Evolutionary conservation across 192 early-diverging fungal species (phyloP).

Genomic region (Piromyces sp.): DNA sequence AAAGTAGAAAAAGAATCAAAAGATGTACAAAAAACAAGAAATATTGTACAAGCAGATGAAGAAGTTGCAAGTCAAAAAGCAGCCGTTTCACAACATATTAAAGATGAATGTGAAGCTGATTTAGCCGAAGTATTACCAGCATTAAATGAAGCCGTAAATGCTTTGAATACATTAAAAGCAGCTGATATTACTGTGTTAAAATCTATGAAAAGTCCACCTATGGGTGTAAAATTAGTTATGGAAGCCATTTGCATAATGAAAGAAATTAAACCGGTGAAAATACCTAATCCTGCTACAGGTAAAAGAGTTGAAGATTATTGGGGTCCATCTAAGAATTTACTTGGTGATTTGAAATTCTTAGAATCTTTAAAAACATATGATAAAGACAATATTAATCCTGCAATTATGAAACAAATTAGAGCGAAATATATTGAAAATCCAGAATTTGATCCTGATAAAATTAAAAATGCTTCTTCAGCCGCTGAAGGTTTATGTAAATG

Average conservation of each 20-base stretch:
- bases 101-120: conserved; percentile 39
- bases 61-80: conserved; percentile 37
- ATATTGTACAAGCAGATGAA: conserved; percentile 35
- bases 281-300: conserved; percentile 36
- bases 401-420: conserved; percentile 39
- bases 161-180: conserved; percentile 36
- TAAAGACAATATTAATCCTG: conserved; percentile 33
- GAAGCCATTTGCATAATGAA: conserved; percentile 45
- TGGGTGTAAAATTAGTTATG: conserved; percentile 43
- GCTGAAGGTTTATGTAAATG: conserved; percentile 40
- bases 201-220: conserved; percentile 41
- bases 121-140: conserved; percentile 42
- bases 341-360: conserved; percentile 33
- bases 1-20: conserved; percentile 39
- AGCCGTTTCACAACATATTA: conserved; percentile 28
- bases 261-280: conserved; percentile 41
- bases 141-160: conserved; percentile 27
- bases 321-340: conserved; percentile 32
- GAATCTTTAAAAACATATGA: conserved; percentile 31
- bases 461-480: conserved; percentile 37
- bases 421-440: conserved; percentile 41
- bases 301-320: conserved; percentile 42
- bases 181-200: conserved; percentile 41
- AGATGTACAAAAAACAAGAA: conserved; percentile 28
- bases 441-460: conserved; percentile 44